These are phyloP conservation scores for Cucumis hystrix DNA, from an alignment of 306 rosid species.

Conservation along the genomic window DNA sequence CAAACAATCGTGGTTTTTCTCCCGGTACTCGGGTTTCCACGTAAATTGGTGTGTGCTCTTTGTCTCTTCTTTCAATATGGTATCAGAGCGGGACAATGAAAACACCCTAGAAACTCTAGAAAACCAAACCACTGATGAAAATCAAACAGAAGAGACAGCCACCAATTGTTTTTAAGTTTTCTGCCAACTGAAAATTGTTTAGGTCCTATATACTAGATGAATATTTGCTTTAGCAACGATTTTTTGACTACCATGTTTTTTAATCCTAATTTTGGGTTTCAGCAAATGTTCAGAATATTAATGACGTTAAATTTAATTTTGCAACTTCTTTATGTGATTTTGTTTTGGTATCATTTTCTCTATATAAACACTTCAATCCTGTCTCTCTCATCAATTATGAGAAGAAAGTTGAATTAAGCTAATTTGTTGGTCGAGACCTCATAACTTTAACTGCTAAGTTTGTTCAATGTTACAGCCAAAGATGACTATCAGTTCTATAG, in stretches of 20 bases:
- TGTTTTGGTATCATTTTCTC: not conserved
- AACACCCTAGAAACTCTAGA: too few relatives aligned
- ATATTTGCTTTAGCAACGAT: not conserved
- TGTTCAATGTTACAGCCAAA: not conserved
- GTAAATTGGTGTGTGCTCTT: too few relatives aligned
- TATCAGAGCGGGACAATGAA: too few relatives aligned
- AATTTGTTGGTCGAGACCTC: not conserved
- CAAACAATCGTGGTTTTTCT: too few relatives aligned
- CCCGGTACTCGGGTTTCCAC: too few relatives aligned
- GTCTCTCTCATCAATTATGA: not conserved
- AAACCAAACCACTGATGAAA: too few relatives aligned
- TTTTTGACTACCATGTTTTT: not conserved
- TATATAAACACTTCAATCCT: not conserved
- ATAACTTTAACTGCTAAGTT: not conserved
- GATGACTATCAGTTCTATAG: constrained; percentile 55
- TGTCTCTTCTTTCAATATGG: too few relatives aligned
- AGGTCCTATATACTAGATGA: not conserved
- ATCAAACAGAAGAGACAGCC: too few relatives aligned
- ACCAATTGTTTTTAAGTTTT: not conserved
- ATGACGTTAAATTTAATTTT: constrained; percentile 23
- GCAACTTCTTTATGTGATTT: constrained; percentile 4
- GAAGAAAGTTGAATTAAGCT: not conserved
- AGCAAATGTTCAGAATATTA: constrained; percentile 25
- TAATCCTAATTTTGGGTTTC: constrained; percentile 12
- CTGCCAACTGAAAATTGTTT: not conserved